Evolutionary conservation across 306 rosid genomes (phyloP), one percentile per base, ranked within the genome.

Genomic region (Rosa lucieae): DNA sequence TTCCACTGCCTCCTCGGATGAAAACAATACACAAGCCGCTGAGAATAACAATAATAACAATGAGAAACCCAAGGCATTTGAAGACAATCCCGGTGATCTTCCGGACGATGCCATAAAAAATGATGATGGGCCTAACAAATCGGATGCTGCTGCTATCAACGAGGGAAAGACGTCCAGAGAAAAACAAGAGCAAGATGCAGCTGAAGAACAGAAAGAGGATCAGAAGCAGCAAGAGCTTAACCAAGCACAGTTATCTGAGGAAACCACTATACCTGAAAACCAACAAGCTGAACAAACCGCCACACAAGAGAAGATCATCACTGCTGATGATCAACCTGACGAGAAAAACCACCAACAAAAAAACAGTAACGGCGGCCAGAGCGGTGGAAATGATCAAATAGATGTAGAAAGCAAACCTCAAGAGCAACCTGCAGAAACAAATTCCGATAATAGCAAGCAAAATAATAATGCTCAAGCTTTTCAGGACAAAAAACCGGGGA

Each of bases 81-180:
- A 89, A 74, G 98, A 89, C 77, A 91, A 88, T 73, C 92, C 96
- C 0, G 92, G 94, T 26, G 87, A 93, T 67, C 92, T 92, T 40
- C 98, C 98, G 0, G 90, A 88, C 2, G 99, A 93, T 56, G 94
- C 94, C 76, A 85, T 93, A 9, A 90, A 83, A 63, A 48, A 84
- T 0, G 98, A 88, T 37, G 92, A 91, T 75, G 65, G 65, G 20
- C 20, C 68, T 29, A 62, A 26, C 40, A 65, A 65, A 65, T 18
- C 11, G 5, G 44, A 32, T 5, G 37, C 39, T 63, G 40, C n/a
- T 63, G 43, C 69, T 63, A 63, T 3, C 8, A 52, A 21, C 13
- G 66, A 59, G 32, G 66, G 6, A 9, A 61, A 61, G 17, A 23
- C 39, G 39, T 26, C 67, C 17, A 0, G 2, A 23, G 67, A 61